Base-by-base conservation (phyloP, 2,329 filamentous ascomycete species). In the Pseudonectria buxi region DNA sequence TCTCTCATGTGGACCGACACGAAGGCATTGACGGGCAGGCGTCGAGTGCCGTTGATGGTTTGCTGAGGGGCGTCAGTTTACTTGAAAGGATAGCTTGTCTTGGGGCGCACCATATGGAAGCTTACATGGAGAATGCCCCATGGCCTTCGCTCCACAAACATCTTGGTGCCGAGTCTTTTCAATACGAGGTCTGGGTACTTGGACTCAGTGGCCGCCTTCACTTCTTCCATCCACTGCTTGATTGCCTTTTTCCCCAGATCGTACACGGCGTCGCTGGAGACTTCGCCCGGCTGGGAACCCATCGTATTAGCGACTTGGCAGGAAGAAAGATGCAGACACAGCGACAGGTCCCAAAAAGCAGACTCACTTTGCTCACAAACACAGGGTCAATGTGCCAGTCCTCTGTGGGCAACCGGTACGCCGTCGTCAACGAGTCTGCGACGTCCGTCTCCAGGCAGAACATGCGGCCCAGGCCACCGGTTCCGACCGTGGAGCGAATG, bases 11-110 rank as follows among this genome's bases (percentile, higher is more conserved):
- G 24, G 3, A 44, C 12, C n/a, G 41, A 36, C 11, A 56, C 36
- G 18, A 42, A 46, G 4, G 47, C 53, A 11, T 57, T 47, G 7
- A 59, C 27, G 14, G 47, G 46, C 11, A 56, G 46, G 14, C 24
- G 32, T 14, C 46, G 47, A 3, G 33, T 33, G 1, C 55, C 53
- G 1, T 45, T 40, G n/a, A 47, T 30, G 7, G 54, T 57, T 35
- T 45, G 26, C 54, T 59, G 14, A 12, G 14, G 5, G 13, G 7
- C 7, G 5, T 15, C 12, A 3, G 10, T 30, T 2, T 24, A 12
- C 24, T 30, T 37, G 11, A 37, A 28, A 10, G 13, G 3, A 10
- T 14, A 9, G 26, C 16, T 7, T 26, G 12, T 22, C n/a, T 7
- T 9, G 15, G 7, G 10, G 11, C 25, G 12, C 11, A 10, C 10